A percentile compares a stretch with the other conserved stretches of the same genome.
phyloP scores from a whole-genome alignment of 192 early-diverging fungal genomes.

The Coemansia sp. region DNA sequence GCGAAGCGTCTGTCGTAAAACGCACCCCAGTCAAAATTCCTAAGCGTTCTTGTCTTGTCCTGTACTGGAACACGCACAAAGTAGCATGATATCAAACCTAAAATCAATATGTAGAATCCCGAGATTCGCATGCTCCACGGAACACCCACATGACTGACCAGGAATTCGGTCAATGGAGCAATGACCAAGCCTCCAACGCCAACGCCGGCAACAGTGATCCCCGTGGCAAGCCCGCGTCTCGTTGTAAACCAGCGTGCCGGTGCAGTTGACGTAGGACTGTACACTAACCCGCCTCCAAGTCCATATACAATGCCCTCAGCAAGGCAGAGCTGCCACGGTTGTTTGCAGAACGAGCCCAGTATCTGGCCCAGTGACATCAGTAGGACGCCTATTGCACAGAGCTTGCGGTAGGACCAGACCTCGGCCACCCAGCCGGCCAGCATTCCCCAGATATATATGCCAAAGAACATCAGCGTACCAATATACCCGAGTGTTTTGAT shows the following conservation, averaged over 20 bases:
- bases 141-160: constrained; percentile 39
- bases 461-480: constrained; percentile 48
- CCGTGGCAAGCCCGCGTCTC: constrained; percentile 62
- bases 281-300: constrained; percentile 58
- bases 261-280: constrained; percentile 59
- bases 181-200: constrained; percentile 65
- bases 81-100: constrained; percentile 35
- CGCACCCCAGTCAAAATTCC: constrained; percentile 37
- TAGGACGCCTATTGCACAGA: constrained; percentile 32
- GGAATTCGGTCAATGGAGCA: constrained; percentile 56
- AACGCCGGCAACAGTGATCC: constrained; percentile 65
- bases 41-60: constrained; percentile 22
- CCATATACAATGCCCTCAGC: constrained; percentile 68
- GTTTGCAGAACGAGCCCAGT: constrained; percentile 60
- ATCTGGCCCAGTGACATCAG: constrained; percentile 58
- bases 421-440: constrained; percentile 48
- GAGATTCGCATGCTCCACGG: constrained; percentile 55
- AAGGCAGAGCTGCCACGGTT: constrained; percentile 68
- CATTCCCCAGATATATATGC: constrained; percentile 44
- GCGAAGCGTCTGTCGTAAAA: constrained; percentile 38
- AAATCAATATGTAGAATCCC: constrained; percentile 52
- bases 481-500: constrained; percentile 38
- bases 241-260: constrained; percentile 66
- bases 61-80: constrained; percentile 39
- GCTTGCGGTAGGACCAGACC: constrained; percentile 43